These are phyloP conservation scores for Dactylellina haptotyla DNA, from an alignment of 2,329 filamentous ascomycete genomes.

Conservation along the genomic window DNA sequence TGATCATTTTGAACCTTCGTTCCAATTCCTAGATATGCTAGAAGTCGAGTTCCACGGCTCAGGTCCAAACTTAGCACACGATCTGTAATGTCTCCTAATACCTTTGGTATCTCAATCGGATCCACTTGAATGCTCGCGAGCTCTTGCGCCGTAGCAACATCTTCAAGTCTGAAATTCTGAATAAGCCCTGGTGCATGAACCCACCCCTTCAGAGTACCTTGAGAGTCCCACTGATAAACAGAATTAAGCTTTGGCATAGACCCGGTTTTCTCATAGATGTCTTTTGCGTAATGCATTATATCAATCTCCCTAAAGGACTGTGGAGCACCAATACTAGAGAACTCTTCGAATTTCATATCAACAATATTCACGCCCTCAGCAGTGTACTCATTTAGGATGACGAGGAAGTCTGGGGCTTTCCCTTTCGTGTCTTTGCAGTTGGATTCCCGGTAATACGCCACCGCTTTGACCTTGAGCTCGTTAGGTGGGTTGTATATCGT, in stretches of 20 bases:
- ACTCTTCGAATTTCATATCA: constrained; percentile 19
- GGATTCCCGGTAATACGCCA: constrained; percentile 25
- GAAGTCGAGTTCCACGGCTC: neutral
- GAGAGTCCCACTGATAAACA: constrained; percentile 14
- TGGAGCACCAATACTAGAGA: neutral
- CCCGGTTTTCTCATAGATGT: neutral
- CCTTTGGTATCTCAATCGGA: neutral
- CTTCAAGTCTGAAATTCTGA: constrained; percentile 1
- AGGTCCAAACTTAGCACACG: neutral
- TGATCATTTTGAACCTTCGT: too few relatives aligned
- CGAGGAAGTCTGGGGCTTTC: neutral
- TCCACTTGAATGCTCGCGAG: neutral
- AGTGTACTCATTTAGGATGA: constrained; percentile 13
- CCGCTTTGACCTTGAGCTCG: neutral
- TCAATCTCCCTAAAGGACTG: constrained; percentile 8
- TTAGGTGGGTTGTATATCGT: constrained; percentile 22
- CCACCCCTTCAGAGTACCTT: neutral
- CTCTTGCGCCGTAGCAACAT: neutral
- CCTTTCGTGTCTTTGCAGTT: constrained; percentile 12
- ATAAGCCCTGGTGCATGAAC: neutral
- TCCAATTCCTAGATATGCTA: neutral
- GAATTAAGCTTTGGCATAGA: neutral
- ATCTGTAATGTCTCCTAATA: constrained; percentile 21
- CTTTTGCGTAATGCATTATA: neutral
- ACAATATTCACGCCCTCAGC: constrained; percentile 28